Evolutionary conservation across 495 filamentous ascomycete species (phyloP).

Genomic region (Penicillium ochrochloron): DNA sequence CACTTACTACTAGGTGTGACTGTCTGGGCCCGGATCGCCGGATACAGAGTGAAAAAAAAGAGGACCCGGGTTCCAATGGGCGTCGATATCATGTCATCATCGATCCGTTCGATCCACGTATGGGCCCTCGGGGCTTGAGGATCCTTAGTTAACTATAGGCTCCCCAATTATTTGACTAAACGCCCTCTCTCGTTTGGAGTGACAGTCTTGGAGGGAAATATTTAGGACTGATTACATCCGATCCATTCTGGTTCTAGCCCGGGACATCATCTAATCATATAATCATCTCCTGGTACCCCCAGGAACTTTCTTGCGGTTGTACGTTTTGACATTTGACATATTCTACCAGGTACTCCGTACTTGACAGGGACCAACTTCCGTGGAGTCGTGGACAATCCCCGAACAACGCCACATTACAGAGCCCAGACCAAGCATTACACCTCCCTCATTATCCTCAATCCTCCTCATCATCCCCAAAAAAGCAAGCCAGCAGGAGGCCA

Average conservation of each 20-base stretch:
- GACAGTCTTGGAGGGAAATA: neutral
- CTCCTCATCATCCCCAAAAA: neutral
- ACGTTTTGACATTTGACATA: neutral
- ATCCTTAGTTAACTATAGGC: neutral
- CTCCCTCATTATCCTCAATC: neutral
- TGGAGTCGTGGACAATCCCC: neutral
- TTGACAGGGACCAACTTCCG: constrained; percentile 5
- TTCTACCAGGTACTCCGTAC: neutral
- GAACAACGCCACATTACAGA: constrained; percentile 11
- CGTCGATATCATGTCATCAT: constrained; percentile 37
- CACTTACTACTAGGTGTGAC: no score
- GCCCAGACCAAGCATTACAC: neutral
- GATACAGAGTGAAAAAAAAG: constrained; percentile 14
- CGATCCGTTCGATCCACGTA: constrained; percentile 16
- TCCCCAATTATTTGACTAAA: neutral
- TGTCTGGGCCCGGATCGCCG: constrained; percentile 35
- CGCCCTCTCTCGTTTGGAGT: neutral
- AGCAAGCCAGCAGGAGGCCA: neutral
- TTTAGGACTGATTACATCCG: neutral
- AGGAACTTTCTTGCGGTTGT: neutral
- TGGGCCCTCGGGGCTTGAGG: neutral
- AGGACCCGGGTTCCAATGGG: constrained; percentile 8
- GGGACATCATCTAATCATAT: neutral
- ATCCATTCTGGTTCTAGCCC: neutral
- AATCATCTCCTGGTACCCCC: neutral